Conservation (phyloP, 1,284 basidiomycete species). For the Cryptococcus sp. region DNA sequence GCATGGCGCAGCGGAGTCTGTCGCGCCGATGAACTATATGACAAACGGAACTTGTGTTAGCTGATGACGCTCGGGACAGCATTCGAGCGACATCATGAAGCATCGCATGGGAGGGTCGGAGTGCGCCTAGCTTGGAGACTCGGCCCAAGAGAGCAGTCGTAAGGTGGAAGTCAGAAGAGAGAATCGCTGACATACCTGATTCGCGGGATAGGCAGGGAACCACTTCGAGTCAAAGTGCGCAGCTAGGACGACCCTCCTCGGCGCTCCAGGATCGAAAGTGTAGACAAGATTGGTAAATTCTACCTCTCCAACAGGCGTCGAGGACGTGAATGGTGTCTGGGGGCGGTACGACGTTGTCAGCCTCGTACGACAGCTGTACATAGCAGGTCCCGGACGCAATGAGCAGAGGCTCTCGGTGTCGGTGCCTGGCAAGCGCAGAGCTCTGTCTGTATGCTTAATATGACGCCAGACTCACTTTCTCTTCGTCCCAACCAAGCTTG, state of each 20-base stretch:
- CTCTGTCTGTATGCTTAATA: too few species aligned
- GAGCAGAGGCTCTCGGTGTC: too few species aligned
- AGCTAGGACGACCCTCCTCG: slow-evolving; percentile 78
- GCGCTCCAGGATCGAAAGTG: slow-evolving; percentile 85
- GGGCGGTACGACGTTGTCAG: background rate
- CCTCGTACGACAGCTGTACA: background rate
- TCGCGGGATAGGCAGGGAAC: slow-evolving; percentile 68
- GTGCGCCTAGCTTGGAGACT: too few species aligned
- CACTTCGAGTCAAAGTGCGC: slow-evolving; percentile 98
- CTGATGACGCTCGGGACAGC: too few species aligned
- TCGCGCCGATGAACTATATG: slow-evolving; percentile 88
- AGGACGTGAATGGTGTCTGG: slow-evolving; percentile 68
- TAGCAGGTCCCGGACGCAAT: too few species aligned
- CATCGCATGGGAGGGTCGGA: too few species aligned
- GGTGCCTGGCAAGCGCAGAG: too few species aligned
- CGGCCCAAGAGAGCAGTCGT: too few species aligned
- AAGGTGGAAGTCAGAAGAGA: too few species aligned
- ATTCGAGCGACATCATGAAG: too few species aligned
- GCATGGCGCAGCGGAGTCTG: slow-evolving; percentile 94
- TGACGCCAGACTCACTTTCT: slow-evolving; percentile 55
- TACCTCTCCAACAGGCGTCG: slow-evolving; percentile 81
- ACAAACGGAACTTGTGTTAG: too few species aligned
- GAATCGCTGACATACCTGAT: slow-evolving; percentile 61
- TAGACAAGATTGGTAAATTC: slow-evolving; percentile 90
- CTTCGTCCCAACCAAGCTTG: slow-evolving; percentile 78